A percentile compares a stretch with the other conserved stretches of the same genome.
Evolutionary conservation across 345 rosid genomes (phyloP).

Genomic region (Salix purpurea): DNA sequence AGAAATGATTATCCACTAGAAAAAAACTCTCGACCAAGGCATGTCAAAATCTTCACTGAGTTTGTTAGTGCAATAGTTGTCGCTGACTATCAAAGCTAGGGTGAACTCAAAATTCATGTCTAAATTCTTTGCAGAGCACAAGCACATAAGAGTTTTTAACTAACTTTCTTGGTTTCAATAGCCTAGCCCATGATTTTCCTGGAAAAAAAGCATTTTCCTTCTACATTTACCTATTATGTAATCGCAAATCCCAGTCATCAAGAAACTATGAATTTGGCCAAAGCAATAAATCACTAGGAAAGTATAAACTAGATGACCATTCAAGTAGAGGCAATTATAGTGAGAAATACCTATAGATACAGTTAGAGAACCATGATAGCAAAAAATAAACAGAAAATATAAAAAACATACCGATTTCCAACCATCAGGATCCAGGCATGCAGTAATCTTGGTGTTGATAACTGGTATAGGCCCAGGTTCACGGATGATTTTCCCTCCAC

Average conservation of each 20-base stretch:
- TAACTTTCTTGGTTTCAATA: too few relatives aligned
- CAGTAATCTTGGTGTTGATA: conserved; percentile 85
- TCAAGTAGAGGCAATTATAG: background rate
- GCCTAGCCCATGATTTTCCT: background rate
- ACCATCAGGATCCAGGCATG: conserved; percentile 95
- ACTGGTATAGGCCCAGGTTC: conserved; percentile 95
- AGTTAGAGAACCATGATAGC: background rate
- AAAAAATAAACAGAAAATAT: background rate
- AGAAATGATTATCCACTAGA: background rate
- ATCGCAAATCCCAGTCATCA: background rate
- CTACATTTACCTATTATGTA: background rate
- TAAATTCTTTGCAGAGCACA: background rate
- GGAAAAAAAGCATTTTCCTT: background rate
- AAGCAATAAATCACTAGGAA: background rate
- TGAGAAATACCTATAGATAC: background rate
- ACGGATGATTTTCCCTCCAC: conserved; percentile 77
- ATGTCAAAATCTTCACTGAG: background rate
- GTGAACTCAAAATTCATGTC: background rate
- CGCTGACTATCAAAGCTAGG: background rate
- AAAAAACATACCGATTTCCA: conserved; percentile 72
- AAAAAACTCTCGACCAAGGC: background rate
- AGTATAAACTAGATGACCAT: background rate
- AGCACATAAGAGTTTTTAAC: background rate
- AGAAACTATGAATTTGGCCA: background rate
- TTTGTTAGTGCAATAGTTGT: background rate